Evolutionary conservation across 2,329 filamentous ascomycete genomes (phyloP).

Genomic region (Sphaerostilbella broomeana): DNA sequence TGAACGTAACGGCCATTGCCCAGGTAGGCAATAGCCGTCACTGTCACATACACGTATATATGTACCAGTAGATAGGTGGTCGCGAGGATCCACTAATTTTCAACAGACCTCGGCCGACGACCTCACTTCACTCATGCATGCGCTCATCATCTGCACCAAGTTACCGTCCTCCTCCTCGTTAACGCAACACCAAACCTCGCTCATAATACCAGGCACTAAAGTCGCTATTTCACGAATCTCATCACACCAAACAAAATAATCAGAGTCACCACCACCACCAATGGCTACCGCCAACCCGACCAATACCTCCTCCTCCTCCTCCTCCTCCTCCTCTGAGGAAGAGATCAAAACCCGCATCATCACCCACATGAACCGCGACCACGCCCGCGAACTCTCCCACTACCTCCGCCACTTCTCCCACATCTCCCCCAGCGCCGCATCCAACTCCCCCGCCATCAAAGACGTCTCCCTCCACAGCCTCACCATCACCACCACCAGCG

Average conservation of each 20-base stretch:
- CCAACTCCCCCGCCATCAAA: constrained; percentile 50
- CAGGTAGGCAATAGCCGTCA: no score
- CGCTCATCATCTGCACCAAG: not conserved
- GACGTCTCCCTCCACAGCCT: constrained; percentile 61
- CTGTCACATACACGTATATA: no score
- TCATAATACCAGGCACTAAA: no score
- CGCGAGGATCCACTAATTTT: no score
- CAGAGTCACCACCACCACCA: constrained; percentile 1
- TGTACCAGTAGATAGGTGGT: no score
- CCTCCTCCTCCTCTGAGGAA: constrained; percentile 22
- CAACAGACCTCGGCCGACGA: not conserved
- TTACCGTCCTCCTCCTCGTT: no score
- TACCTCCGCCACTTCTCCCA: constrained; percentile 69
- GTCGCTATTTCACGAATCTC: no score
- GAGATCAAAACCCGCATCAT: constrained; percentile 41
- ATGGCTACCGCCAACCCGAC: no score
- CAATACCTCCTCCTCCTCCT: no score
- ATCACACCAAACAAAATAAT: not conserved
- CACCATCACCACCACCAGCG: constrained; percentile 46
- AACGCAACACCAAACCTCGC: no score
- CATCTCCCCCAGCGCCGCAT: constrained; percentile 48
- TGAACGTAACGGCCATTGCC: no score
- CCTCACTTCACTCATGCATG: not conserved
- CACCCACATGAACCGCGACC: constrained; percentile 82
- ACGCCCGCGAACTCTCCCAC: constrained; percentile 64